These are phyloP conservation scores for Dryas integrifolia DNA, from an alignment of 331 rosid genomes.

Conservation along the genomic window DNA sequence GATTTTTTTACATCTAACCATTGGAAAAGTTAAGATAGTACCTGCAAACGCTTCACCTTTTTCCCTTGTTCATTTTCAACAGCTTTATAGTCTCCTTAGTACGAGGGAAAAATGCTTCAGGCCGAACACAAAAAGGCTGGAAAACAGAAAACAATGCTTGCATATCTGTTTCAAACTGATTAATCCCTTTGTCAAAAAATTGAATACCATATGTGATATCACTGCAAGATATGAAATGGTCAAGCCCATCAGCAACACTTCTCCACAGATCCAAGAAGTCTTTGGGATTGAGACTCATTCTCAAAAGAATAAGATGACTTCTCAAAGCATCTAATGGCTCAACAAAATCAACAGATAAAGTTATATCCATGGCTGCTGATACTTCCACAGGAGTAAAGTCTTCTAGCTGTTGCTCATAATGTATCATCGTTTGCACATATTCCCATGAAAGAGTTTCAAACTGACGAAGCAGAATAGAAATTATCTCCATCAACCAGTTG, in stretches of 20 bases:
- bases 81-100: slow-evolving; percentile 49
- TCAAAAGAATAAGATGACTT: slow-evolving; percentile 43
- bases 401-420: slow-evolving; percentile 34
- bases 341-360: slow-evolving; percentile 42
- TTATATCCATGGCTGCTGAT: slow-evolving; percentile 34
- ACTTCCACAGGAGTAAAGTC: slow-evolving; percentile 20
- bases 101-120: slow-evolving; percentile 66
- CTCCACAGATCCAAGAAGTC: slow-evolving; percentile 78
- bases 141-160: slow-evolving; percentile 55
- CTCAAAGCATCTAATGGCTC: slow-evolving; percentile 55
- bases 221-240: slow-evolving; percentile 56
- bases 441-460: slow-evolving; percentile 64
- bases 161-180: slow-evolving; percentile 58
- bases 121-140: slow-evolving; percentile 66
- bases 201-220: slow-evolving; percentile 32
- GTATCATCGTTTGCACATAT: slow-evolving; percentile 43
- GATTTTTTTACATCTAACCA: slow-evolving; percentile 30
- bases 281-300: slow-evolving; percentile 44
- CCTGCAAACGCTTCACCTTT: slow-evolving; percentile 46
- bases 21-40: slow-evolving; percentile 12
- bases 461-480: slow-evolving; percentile 53
- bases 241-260: slow-evolving; percentile 66
- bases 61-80: slow-evolving; percentile 36
- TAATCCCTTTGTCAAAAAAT: slow-evolving; percentile 31
- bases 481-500: slow-evolving; percentile 70